Base-by-base conservation (phyloP, 371 early-diverging fungal genomes). In the Apophysomyces sp. region DNA sequence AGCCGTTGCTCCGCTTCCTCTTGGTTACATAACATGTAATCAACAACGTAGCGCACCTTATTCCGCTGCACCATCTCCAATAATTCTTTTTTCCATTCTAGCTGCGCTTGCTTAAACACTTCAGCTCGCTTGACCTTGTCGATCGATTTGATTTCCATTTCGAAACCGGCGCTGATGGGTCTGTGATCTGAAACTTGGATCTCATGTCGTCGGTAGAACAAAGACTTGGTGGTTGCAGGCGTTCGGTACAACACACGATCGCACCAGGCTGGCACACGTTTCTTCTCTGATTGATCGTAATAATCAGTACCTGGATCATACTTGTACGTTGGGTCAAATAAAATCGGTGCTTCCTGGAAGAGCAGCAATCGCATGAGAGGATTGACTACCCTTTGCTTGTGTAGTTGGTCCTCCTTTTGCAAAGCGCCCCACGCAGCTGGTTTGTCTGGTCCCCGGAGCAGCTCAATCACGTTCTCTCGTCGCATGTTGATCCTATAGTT, bases 291-390 rank as follows among this genome's bases (percentile, higher is more conserved):
- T 2, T 87, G 79, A 62, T 95, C 95, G 64, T 91, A 95, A 1
- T 66, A 60, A 16, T 86, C 81, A 29, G 85, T 83, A 11, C 86
- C 85, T 1, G 77, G 74, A 61, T 93, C 87, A 63, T 92, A 94
- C 75, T 95, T 95, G 83, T 92, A 95, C 0, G 94, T 95, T 0
- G 95, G 95, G 2, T 86, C 84, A 72, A 94, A 95, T 12, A 58
- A 52, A 15, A 92, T 71, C 16, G 78, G 83, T 2, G 76, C 77
- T 70, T 95, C 94, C 15, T 64, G 61, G 58, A 93, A 94, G 4
- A 69, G 71, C 2, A 86, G 66, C 12, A 92, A 71, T 16, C 78
- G 82, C 63, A 89, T 86, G 11, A 78, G 57, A 0, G 87, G 80
- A 62, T 87, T 78, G 34, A 39, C 64, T 30, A 66, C 61, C 27